Base-by-base conservation (phyloP, 2,329 filamentous ascomycete genomes). In the Penicillium hesseltinei region DNA sequence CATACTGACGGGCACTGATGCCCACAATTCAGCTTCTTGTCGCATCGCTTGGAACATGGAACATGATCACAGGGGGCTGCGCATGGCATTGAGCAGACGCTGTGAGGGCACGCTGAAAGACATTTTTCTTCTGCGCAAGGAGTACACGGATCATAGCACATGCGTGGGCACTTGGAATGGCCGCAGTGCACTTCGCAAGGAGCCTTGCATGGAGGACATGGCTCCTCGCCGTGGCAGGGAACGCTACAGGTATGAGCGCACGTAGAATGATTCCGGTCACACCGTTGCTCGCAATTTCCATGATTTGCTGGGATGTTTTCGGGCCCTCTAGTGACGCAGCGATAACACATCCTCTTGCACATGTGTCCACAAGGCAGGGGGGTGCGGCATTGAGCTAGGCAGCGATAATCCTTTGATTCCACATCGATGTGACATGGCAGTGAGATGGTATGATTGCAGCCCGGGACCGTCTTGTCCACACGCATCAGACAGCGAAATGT, bases 1-100 rank as follows among this genome's bases (percentile, higher is more conserved):
- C 87, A 90, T 2, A 88, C 59, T 0, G 82, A 84, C 0, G 86
- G 86, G 74, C 84, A 90, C 66, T 78, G 82, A 68, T 90, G 86
- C 0, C 83, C 83, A 65, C 88, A 90, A 0, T 27, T 19, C 4
- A 90, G 69, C 0, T 57, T 17, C 29, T 81, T 75, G 3, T 74
- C 65, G 65, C 88, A 91, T 9, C 87, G 77, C 62, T 78, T 70
- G 1, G 81, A 82, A 67, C 88, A 91, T 1, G 88, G 88, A 0
- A 89, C 66, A 73, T 84, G 81, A 61, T 88, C 77, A 66, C 88
- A 91, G 0, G 88, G 87, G 0, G 82, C 87, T 0, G 85, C 85
- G 59, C 88, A 90, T 19, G 83, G 83, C 77, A 85, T 78, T 0
- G 70, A 71, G 51, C 80, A 83, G 2, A 51, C 29, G 23, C 66